Conservation (phyloP, 345 rosid genomes). For the Salix udensis region DNA sequence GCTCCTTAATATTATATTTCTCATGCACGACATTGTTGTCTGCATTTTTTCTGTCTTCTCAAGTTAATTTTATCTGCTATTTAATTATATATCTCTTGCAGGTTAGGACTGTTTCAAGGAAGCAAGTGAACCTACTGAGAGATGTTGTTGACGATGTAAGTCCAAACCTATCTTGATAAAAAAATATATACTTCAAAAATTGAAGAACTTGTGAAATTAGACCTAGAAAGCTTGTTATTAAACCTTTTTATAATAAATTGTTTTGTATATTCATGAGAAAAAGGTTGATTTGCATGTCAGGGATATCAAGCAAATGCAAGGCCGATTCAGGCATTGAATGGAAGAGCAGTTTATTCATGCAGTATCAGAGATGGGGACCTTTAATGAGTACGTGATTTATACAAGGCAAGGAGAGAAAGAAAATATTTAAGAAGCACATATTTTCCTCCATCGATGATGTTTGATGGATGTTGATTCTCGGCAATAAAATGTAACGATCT, state of each 20-base stretch:
- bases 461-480: too few species aligned
- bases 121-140: slow-evolving; percentile 45
- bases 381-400: not conserved
- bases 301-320: slow-evolving; percentile 57
- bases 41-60: too few species aligned
- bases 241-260: too few species aligned
- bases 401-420: not conserved
- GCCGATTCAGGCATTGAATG: slow-evolving; percentile 41
- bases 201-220: too few species aligned
- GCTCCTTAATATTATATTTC: too few species aligned
- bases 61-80: too few species aligned
- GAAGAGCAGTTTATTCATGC: slow-evolving; percentile 40
- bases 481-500: too few species aligned
- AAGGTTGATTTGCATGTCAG: slow-evolving; percentile 19
- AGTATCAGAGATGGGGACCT: too few species aligned
- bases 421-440: not conserved
- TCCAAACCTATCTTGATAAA: not conserved
- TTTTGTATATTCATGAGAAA: not conserved
- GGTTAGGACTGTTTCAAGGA: slow-evolving; percentile 58
- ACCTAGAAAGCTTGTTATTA: too few species aligned
- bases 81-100: not conserved
- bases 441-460: too few species aligned
- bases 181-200: too few species aligned
- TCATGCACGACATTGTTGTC: too few species aligned
- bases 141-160: slow-evolving; percentile 56